phyloP scores from a whole-genome alignment of 345 rosid genomes.

The Linum lewisii region DNA sequence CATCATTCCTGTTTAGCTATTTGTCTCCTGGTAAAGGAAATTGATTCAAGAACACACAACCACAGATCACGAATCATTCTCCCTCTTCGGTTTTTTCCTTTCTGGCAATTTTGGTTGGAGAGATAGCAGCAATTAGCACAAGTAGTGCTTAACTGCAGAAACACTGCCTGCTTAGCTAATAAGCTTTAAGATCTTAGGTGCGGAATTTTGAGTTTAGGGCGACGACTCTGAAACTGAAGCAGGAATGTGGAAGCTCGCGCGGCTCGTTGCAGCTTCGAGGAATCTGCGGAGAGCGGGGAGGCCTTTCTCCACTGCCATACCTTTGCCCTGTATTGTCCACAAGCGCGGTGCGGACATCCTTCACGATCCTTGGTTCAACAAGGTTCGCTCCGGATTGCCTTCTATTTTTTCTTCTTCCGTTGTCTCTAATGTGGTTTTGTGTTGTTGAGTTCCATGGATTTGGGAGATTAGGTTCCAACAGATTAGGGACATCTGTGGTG shows the following conservation, averaged over 20 bases:
- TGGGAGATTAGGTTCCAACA: neutral
- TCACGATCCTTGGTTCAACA: constrained; percentile 99
- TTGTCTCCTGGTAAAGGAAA: too few species aligned
- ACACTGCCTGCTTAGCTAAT: neutral
- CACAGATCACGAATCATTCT: neutral
- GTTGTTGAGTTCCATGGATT: neutral
- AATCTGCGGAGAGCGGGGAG: constrained; percentile 43
- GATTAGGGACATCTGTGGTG: too few species aligned
- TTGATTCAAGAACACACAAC: too few species aligned
- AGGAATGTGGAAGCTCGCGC: constrained; percentile 57
- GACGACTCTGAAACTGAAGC: neutral
- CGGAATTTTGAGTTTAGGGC: neutral
- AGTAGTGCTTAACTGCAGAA: too few species aligned
- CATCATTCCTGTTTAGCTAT: neutral
- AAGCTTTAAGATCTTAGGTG: neutral
- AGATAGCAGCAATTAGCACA: neutral
- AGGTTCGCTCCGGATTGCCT: constrained; percentile 52
- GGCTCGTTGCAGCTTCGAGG: constrained; percentile 27
- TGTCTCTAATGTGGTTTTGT: neutral
- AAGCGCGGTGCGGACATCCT: constrained; percentile 98
- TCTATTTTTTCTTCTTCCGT: neutral
- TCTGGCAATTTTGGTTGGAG: neutral
- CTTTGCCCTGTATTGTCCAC: constrained; percentile 88
- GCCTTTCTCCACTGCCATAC: constrained; percentile 63
- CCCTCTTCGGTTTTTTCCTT: too few species aligned